Conservation (phyloP, 2,329 filamentous ascomycete genomes). For the Clonostachys sp. region DNA sequence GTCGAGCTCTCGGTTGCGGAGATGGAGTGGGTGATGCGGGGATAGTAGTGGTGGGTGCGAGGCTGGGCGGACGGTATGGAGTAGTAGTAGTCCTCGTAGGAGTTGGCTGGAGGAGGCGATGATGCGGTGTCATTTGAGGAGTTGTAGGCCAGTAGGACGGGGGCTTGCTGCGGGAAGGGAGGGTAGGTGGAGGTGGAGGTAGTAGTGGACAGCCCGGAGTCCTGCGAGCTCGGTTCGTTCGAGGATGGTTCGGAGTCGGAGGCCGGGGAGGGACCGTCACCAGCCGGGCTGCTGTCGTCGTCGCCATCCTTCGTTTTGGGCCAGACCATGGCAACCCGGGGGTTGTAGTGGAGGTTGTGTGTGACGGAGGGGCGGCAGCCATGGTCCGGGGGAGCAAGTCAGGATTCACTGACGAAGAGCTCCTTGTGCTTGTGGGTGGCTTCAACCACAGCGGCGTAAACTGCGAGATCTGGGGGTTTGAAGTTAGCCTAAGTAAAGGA, state of each 20-base stretch:
- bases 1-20: neutral
- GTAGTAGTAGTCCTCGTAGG: neutral
- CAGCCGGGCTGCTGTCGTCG: neutral
- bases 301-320: constrained; percentile 8
- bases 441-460: constrained; percentile 77
- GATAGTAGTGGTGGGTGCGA: neutral
- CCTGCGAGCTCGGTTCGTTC: too few species aligned
- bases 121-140: neutral
- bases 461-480: constrained; percentile 59
- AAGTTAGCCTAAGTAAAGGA: neutral
- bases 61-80: neutral
- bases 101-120: too few species aligned
- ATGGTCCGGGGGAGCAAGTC: constrained; percentile 21
- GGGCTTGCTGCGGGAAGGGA: neutral
- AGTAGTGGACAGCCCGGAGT: neutral
- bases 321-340: constrained; percentile 34
- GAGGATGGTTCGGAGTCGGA: neutral
- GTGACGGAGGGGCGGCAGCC: constrained; percentile 8
- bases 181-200: neutral
- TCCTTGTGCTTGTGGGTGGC: constrained; percentile 75
- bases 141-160: neutral
- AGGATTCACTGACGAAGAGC: constrained; percentile 66
- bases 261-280: too few species aligned
- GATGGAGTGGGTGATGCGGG: neutral
- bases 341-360: constrained; percentile 10